A percentile compares a stretch with the other conserved stretches of the same genome.
Evolutionary conservation across 192 early-diverging fungal species (phyloP).

Genomic region (Backusella macrospora): DNA sequence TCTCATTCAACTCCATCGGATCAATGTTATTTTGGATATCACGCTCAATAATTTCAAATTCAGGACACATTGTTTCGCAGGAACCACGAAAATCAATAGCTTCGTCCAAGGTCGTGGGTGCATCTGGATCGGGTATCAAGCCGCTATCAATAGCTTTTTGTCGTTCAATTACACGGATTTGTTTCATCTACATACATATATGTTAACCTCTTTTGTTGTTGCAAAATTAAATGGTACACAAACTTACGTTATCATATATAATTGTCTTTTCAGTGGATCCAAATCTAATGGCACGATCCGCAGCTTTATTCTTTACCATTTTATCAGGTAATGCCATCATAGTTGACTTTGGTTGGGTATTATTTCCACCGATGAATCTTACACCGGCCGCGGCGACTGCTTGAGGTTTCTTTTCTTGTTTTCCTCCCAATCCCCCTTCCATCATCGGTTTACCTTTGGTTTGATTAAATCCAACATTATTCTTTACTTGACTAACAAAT

Average conservation of each 20-base stretch:
- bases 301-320: background rate
- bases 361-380: background rate
- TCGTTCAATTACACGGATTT: conserved; percentile 60
- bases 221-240: too few relatives aligned
- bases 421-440: too few relatives aligned
- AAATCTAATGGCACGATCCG: conserved; percentile 28
- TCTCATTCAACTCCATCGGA: conserved; percentile 63
- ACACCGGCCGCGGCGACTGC: background rate
- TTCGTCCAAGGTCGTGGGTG: conserved; percentile 58
- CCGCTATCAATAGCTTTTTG: conserved; percentile 64
- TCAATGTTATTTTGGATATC: conserved; percentile 76
- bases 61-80: conserved; percentile 88
- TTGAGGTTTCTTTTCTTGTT: background rate
- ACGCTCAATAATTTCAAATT: conserved; percentile 85
- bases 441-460: background rate
- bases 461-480: background rate
- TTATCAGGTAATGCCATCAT: background rate
- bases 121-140: conserved; percentile 60
- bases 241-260: conserved; percentile 23
- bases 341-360: background rate
- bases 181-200: conserved; percentile 77
- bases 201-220: too few relatives aligned
- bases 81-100: conserved; percentile 76
- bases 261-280: conserved; percentile 11
- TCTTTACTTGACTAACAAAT: background rate